phyloP scores from a whole-genome alignment of 2,329 filamentous ascomycete species.

The Penicillium paneum region DNA sequence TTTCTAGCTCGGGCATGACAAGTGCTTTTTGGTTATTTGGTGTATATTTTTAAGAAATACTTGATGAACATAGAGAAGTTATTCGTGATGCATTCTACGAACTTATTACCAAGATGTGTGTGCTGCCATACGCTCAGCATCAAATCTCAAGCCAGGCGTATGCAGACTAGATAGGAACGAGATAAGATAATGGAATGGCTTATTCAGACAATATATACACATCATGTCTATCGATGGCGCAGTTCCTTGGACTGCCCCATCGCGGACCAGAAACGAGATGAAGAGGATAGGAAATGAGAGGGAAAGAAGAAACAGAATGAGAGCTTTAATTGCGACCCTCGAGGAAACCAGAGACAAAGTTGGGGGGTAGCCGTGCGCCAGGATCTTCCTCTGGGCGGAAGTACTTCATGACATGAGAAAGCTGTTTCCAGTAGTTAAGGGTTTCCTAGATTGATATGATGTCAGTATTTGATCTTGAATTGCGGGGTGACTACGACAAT shows the following conservation, averaged over 20 bases:
- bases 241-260: conserved; percentile 13
- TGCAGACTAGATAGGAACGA: background rate
- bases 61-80: background rate
- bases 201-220: conserved; percentile 40
- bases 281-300: conserved; percentile 13
- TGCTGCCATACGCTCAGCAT: background rate
- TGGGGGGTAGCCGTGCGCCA: conserved; percentile 72
- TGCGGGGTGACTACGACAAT: background rate
- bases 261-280: conserved; percentile 21
- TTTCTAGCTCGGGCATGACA: conserved; percentile 1
- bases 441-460: conserved; percentile 66
- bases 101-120: background rate
- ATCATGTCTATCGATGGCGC: conserved; percentile 29
- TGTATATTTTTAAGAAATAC: background rate
- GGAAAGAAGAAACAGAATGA: conserved; percentile 16
- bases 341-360: conserved; percentile 91
- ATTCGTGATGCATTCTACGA: background rate
- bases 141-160: background rate
- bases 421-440: conserved; percentile 98
- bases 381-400: conserved; percentile 85
- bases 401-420: conserved; percentile 93
- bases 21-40: conserved; percentile 2
- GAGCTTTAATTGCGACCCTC: conserved; percentile 64
- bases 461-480: background rate
- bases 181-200: conserved; percentile 18